phyloP scores from a whole-genome alignment of 2,329 filamentous ascomycete species.

The Colletotrichum sp. region DNA sequence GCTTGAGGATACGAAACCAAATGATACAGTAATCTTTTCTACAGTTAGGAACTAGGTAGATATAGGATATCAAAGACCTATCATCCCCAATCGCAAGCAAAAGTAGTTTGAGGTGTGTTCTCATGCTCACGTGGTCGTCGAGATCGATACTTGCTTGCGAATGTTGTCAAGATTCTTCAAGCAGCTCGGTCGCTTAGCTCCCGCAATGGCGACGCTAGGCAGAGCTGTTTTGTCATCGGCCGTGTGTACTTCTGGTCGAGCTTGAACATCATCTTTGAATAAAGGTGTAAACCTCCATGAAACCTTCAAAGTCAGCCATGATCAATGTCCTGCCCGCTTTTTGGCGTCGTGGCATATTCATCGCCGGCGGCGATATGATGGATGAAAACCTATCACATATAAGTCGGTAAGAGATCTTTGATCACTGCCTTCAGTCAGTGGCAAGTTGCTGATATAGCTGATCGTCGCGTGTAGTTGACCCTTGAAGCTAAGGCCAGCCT shows the following conservation, averaged over 20 bases:
- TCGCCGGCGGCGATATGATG: not conserved
- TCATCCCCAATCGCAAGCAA: not conserved
- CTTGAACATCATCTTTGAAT: fast-evolving
- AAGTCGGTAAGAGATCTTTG: not conserved
- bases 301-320: not conserved
- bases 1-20: not conserved
- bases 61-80: not conserved
- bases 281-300: not conserved
- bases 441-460: fast-evolving
- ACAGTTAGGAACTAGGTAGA: fast-evolving
- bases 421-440: not conserved
- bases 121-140: no score
- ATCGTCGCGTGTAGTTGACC: fast-evolving
- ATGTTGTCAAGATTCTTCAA: not conserved
- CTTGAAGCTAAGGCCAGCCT: not conserved
- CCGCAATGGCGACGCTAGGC: fast-evolving
- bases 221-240: not conserved
- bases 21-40: not conserved
- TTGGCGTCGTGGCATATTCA: fast-evolving
- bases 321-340: fast-evolving
- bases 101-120: no score
- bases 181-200: not conserved
- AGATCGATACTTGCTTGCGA: no score
- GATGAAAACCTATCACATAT: fast-evolving
- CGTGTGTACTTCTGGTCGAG: fast-evolving